Evolutionary conservation across 1,284 basidiomycete genomes (phyloP).

Genomic region (Laetiporus sulphureus): DNA sequence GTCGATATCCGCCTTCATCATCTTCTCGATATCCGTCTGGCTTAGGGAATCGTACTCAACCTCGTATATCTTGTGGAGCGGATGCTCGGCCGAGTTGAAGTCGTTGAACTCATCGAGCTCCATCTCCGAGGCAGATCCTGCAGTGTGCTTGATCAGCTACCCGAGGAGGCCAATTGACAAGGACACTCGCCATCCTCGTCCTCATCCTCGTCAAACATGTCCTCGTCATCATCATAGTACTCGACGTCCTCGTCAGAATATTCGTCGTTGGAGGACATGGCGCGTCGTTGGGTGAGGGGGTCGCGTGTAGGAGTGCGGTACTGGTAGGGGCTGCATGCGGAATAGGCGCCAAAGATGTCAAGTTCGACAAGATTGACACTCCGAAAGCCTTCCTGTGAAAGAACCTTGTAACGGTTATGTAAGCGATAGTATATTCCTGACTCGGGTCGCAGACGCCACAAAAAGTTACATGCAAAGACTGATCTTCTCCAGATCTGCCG

Average conservation of each 20-base stretch:
- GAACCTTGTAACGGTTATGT: background rate
- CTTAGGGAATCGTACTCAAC: slow-evolving; percentile 75
- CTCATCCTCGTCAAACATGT: slow-evolving; percentile 53
- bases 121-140: slow-evolving; percentile 49
- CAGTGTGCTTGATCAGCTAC: slow-evolving; percentile 13
- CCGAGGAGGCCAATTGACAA: background rate
- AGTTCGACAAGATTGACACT: background rate
- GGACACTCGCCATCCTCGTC: slow-evolving; percentile 23
- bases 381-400: background rate
- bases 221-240: slow-evolving; percentile 40
- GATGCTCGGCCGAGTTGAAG: slow-evolving; percentile 31
- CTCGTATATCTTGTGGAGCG: slow-evolving; percentile 63
- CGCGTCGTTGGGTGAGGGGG: background rate
- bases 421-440: slow-evolving; percentile 2
- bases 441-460: slow-evolving; percentile 4
- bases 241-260: slow-evolving; percentile 68
- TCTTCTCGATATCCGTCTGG: slow-evolving; percentile 65
- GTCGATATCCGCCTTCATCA: slow-evolving; percentile 75
- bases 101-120: slow-evolving; percentile 59
- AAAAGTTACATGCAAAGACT: slow-evolving; percentile 26
- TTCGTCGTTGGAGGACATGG: slow-evolving; percentile 71
- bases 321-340: too few relatives aligned
- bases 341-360: too few relatives aligned
- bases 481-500: slow-evolving; percentile 19
- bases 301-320: background rate